These are phyloP conservation scores for Blastobotrys apis DNA, from an alignment of 1,139 yeast species.

Conservation along the genomic window DNA sequence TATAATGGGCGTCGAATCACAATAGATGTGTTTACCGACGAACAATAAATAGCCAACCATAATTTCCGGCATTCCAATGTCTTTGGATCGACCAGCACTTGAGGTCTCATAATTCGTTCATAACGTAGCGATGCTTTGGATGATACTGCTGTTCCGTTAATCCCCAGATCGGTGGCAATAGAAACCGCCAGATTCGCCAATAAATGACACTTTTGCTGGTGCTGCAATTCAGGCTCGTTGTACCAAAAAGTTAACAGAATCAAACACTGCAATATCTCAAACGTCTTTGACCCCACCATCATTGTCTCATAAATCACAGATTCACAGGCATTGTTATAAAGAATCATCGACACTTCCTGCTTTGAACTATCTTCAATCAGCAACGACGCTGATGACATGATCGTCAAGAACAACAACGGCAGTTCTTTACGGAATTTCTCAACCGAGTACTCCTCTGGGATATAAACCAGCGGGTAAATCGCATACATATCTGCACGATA, in stretches of 20 bases:
- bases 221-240: constrained; percentile 76
- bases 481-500: constrained; percentile 31
- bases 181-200: constrained; percentile 63
- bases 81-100: constrained; percentile 35
- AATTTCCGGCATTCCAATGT: constrained; percentile 35
- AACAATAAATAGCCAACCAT: constrained; percentile 33
- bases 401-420: constrained; percentile 60
- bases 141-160: constrained; percentile 41
- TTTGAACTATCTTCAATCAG: constrained; percentile 37
- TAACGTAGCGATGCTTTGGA: constrained; percentile 19
- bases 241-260: constrained; percentile 70
- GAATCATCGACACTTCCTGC: constrained; percentile 39
- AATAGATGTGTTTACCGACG: constrained; percentile 31
- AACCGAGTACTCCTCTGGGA: constrained; percentile 44
- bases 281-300: constrained; percentile 66
- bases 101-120: constrained; percentile 37
- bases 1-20: constrained; percentile 31
- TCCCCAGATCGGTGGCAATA: constrained; percentile 71
- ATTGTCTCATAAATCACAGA: constrained; percentile 59
- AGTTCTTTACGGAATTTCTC: constrained; percentile 47
- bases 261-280: constrained; percentile 62
- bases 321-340: constrained; percentile 59
- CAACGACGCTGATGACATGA: constrained; percentile 59
- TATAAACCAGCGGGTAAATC: constrained; percentile 50
- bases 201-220: constrained; percentile 71